Conservation (phyloP, 2,329 filamentous ascomycete genomes). For the Biscogniauxia sp. region DNA sequence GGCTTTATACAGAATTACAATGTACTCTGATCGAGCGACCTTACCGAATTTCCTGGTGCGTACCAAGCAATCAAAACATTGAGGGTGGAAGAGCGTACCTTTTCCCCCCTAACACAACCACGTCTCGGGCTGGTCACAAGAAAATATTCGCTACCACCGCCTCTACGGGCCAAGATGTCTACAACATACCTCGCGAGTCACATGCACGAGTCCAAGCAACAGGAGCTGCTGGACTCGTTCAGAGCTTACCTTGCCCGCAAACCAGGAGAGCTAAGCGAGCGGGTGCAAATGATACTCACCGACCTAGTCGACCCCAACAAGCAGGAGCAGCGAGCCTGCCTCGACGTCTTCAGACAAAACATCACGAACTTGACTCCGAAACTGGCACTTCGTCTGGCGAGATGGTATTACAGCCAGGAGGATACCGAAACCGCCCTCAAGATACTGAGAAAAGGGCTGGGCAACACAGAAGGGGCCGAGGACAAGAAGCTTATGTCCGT, state of each 20-base stretch:
- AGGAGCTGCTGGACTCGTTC: neutral
- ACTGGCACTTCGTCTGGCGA: neutral
- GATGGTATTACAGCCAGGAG: neutral
- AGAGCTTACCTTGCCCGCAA: neutral
- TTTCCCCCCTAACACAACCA: too few relatives aligned
- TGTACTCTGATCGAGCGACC: too few relatives aligned
- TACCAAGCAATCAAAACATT: too few relatives aligned
- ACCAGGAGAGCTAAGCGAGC: neutral
- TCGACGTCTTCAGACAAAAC: neutral
- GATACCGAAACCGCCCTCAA: neutral
- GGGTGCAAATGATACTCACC: neutral
- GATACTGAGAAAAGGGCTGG: neutral
- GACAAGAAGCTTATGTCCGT: neutral
- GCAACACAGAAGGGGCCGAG: neutral
- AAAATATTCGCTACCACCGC: too few relatives aligned
- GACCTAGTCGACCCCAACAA: neutral
- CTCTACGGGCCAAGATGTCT: neutral
- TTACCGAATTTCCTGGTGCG: too few relatives aligned
- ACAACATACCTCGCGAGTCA: neutral
- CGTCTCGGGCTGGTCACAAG: too few relatives aligned
- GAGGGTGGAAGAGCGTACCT: too few relatives aligned
- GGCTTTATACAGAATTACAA: too few relatives aligned
- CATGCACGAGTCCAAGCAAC: neutral
- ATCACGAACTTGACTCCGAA: neutral
- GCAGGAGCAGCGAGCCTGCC: neutral